phyloP scores from a whole-genome alignment of 2,329 filamentous ascomycete species.

The Diaporthe citriasiana region DNA sequence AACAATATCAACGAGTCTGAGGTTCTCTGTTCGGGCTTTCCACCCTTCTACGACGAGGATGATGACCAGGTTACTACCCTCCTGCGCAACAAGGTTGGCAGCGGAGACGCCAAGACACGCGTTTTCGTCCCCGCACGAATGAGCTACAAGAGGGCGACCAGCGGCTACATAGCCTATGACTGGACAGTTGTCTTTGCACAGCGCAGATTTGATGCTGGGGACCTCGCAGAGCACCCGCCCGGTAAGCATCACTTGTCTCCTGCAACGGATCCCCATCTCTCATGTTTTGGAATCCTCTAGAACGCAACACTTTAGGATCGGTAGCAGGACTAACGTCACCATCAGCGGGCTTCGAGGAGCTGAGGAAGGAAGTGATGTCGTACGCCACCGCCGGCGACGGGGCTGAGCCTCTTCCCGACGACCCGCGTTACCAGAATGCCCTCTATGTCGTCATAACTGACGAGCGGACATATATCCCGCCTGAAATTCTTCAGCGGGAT shows the following conservation, averaged over 20 bases:
- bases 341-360: conserved; percentile 11
- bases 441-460: conserved; percentile 22
- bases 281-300: no score
- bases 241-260: no score
- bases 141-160: background rate
- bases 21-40: background rate
- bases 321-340: no score
- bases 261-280: no score
- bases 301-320: no score
- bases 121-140: background rate
- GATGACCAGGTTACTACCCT: conserved; percentile 7
- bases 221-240: conserved; percentile 7
- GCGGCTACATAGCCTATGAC: conserved; percentile 24
- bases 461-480: background rate
- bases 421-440: conserved; percentile 20
- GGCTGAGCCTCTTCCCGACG: background rate
- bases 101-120: conserved; percentile 22
- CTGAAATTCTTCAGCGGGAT: background rate
- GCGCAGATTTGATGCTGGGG: background rate
- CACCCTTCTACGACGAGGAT: background rate
- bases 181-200: conserved; percentile 21
- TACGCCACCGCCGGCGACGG: background rate
- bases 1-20: conserved; percentile 27
- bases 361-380: conserved; percentile 11
- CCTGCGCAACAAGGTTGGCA: conserved; percentile 2